Evolutionary conservation across 768 basidiomycete species (phyloP).

Genomic region (Tremella yokohamensis): DNA sequence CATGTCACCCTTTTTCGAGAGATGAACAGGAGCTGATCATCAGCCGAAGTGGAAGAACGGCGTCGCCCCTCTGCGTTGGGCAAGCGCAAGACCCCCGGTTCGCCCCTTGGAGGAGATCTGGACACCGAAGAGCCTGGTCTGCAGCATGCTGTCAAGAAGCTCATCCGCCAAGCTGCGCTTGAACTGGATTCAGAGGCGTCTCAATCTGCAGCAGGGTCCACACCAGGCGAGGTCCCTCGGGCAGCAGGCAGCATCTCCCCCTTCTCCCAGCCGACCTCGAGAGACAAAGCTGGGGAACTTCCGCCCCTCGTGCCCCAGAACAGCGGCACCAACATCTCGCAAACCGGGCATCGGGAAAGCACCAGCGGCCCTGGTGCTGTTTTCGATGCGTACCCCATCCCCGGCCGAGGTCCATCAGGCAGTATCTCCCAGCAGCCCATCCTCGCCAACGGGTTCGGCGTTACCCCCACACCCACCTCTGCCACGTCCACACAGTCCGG

Average conservation of each 20-base stretch:
- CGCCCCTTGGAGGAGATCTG: slow-evolving; percentile 18
- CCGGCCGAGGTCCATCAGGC: slow-evolving; percentile 11
- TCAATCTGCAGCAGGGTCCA: slow-evolving; percentile 1
- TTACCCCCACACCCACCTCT: no score
- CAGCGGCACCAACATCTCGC: slow-evolving; percentile 12
- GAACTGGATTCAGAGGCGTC: slow-evolving; percentile 27
- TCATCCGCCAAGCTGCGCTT: slow-evolving; percentile 45
- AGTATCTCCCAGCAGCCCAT: not conserved
- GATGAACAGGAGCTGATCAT: not conserved
- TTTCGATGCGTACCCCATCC: slow-evolving; percentile 44
- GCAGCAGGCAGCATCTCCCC: not conserved
- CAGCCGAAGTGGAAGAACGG: slow-evolving; percentile 48
- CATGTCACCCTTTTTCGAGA: not conserved
- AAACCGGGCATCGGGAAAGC: slow-evolving; percentile 1
- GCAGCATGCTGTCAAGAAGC: slow-evolving; percentile 49
- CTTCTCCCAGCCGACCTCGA: slow-evolving; percentile 5
- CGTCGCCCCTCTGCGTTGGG: slow-evolving; percentile 34
- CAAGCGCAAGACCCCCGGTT: slow-evolving; percentile 35
- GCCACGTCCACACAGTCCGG: not conserved
- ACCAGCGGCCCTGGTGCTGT: slow-evolving; percentile 19
- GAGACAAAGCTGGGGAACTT: not conserved
- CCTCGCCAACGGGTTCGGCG: not conserved
- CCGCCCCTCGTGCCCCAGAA: slow-evolving; percentile 6
- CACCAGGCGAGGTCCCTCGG: slow-evolving; percentile 5
- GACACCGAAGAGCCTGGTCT: slow-evolving; percentile 31